Evolutionary conservation across 169 alveolate species (phyloP).

Genomic region (Plasmodium coatneyi): DNA sequence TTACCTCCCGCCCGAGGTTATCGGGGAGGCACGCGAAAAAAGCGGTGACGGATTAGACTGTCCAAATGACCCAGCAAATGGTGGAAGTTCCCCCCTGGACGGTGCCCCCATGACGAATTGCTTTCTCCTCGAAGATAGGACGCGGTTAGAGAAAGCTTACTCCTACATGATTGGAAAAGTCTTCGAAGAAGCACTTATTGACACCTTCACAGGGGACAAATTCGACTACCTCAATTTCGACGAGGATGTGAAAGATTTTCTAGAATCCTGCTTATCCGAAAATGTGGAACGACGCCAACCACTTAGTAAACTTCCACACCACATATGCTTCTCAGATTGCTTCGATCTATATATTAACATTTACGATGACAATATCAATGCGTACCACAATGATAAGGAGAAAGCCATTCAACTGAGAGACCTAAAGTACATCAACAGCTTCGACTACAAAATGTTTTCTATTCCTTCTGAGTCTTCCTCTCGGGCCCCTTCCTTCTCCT

Average conservation of each 20-base stretch:
- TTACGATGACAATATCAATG: conserved; percentile 66
- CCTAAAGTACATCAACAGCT: conserved; percentile 39
- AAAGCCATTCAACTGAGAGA: conserved; percentile 49
- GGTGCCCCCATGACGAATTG: not conserved
- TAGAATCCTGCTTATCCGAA: conserved; percentile 11
- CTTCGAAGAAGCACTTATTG: conserved; percentile 63
- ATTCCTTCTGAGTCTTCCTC: conserved; percentile 52
- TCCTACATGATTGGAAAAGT: conserved; percentile 63
- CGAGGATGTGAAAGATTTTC: conserved; percentile 29
- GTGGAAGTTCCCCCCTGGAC: not conserved
- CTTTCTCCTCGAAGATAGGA: conserved; percentile 17
- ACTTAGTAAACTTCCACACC: conserved; percentile 6
- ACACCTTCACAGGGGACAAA: conserved; percentile 65
- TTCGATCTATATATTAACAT: conserved; percentile 59
- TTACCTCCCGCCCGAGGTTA: conserved; percentile 45
- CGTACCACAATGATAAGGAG: conserved; percentile 61
- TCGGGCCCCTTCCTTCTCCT: not conserved
- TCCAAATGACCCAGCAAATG: not conserved
- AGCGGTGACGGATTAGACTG: not conserved
- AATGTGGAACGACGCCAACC: conserved; percentile 22
- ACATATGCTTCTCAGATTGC: conserved; percentile 51
- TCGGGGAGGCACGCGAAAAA: not conserved
- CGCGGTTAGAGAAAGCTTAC: conserved; percentile 46
- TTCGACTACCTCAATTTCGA: conserved; percentile 64
- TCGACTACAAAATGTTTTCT: conserved; percentile 41